Evolutionary conservation across 2,329 filamentous ascomycete genomes (phyloP), one percentile per base, ranked within the genome.

Genomic region (Ceratocystis ficicola): DNA sequence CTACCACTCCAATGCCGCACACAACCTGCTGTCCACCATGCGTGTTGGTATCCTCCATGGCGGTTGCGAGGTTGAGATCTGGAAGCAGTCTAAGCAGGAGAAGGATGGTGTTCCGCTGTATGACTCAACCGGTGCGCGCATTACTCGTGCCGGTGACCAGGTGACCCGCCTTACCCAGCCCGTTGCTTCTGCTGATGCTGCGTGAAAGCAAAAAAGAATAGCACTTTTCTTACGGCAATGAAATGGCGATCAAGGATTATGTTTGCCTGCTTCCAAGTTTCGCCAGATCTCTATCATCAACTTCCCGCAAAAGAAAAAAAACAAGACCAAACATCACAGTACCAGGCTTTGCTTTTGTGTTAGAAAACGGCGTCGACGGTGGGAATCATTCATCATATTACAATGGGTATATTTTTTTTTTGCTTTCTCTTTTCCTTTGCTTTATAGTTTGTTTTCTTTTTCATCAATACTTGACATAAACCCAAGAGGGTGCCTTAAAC

Each of bases 11-110:
- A 95, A 95, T 77, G 90, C 89, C 66, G 90, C 90, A 44, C 90
- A 95, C 81, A 95, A 95, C 78, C 77, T 94, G 68, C 82, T 95
- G 69, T 91, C 88, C 6, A 94, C 89, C 70, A 94, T 94, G 89
- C 83, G 90, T 71, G 86, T 94, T 15, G 90, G 89, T 76, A 89
- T 95, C 62, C 87, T 95, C 69, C 88, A 89, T 64, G 90, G 90
- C 69, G 90, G 90, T 55, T 90, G 88, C 74, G 90, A 94, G 75
- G 90, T 95, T 32, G 90, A 95, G 81, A 91, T 94, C 76, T 95
- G 90, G 90, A 94, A 94, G 83, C 86, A 89, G 52, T 85, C 88
- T 66, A 87, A 92, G 75, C 83, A 86, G 71, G 88, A 92, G 77
- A 90, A 88, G 80, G 89, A 92, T 71, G 82, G 89, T 67, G 84